These are phyloP conservation scores for Amanita rubescens DNA, from an alignment of 768 basidiomycete species.

Conservation along the genomic window DNA sequence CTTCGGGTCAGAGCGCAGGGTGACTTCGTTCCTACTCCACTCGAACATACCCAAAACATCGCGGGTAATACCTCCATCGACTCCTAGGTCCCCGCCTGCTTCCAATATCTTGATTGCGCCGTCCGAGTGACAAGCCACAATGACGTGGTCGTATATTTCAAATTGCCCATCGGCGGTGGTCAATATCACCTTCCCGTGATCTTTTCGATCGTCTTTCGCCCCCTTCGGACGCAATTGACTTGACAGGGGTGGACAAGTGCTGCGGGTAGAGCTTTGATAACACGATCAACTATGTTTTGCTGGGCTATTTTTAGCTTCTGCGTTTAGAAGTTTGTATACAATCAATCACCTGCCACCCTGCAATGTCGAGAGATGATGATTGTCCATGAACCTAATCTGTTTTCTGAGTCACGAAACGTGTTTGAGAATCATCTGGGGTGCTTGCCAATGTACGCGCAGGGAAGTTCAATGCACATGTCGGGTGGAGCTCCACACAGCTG, in stretches of 20 bases:
- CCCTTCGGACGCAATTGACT: too few species aligned
- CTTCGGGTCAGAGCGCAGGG: too few species aligned
- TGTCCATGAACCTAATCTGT: too few species aligned
- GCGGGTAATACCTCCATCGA: neutral
- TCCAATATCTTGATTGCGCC: neutral
- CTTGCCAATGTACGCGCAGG: constrained; percentile 64
- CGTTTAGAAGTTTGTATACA: too few species aligned
- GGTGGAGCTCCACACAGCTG: constrained; percentile 77
- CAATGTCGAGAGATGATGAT: too few species aligned
- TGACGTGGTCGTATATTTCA: neutral
- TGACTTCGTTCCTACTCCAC: too few species aligned
- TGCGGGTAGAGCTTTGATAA: neutral
- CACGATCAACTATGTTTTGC: neutral
- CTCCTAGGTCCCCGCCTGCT: too few species aligned
- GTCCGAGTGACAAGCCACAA: neutral
- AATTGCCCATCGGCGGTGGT: neutral
- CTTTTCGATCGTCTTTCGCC: too few species aligned
- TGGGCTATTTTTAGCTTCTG: too few species aligned
- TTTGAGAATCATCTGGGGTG: constrained; percentile 43
- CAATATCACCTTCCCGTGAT: neutral
- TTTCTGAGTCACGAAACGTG: neutral
- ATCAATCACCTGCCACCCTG: too few species aligned
- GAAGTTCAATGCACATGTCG: constrained; percentile 55
- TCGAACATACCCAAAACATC: too few species aligned
- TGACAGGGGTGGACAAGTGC: too few species aligned